Percentiles rank a stretch among this genome's conserved stretches.
phyloP scores from a whole-genome alignment of 2,329 filamentous ascomycete genomes.

The Apiospora saccharicola region DNA sequence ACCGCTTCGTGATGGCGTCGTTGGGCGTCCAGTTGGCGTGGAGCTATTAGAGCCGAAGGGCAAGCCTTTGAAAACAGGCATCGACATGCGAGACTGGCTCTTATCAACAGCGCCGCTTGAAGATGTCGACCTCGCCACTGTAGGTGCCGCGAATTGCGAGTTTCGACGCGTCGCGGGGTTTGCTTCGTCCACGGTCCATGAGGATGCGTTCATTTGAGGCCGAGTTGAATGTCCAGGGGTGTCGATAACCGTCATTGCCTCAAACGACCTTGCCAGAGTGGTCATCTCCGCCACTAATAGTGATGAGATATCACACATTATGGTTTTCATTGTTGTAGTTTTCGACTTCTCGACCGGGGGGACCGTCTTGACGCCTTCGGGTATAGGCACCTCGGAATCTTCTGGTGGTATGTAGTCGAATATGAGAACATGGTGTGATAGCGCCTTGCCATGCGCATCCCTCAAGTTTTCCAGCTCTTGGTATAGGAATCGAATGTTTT shows the following conservation, averaged over 20 bases:
- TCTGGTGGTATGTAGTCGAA: conserved; percentile 72
- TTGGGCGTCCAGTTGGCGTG: conserved; percentile 54
- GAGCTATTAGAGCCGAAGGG: conserved; percentile 54
- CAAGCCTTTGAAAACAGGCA: conserved; percentile 67
- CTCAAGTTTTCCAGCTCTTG: conserved; percentile 75
- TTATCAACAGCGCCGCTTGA: conserved; percentile 63
- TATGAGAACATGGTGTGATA: conserved; percentile 80
- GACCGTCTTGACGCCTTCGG: conserved; percentile 74
- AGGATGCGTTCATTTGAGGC: conserved; percentile 50
- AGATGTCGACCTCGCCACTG: conserved; percentile 60
- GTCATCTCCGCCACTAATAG: conserved; percentile 79
- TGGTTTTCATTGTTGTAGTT: conserved; percentile 80
- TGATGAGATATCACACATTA: conserved; percentile 81
- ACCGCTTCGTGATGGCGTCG: conserved; percentile 58
- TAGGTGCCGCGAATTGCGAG: conserved; percentile 60
- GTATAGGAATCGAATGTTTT: conserved; percentile 65
- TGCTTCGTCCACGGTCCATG: conserved; percentile 51
- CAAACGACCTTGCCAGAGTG: conserved; percentile 74
- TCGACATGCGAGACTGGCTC: conserved; percentile 77
- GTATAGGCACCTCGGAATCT: conserved; percentile 60
- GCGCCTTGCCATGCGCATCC: conserved; percentile 76
- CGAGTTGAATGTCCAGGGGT: conserved; percentile 68
- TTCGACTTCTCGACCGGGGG: conserved; percentile 73
- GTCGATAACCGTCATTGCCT: conserved; percentile 77
- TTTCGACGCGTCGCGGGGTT: conserved; percentile 56